phyloP scores from a whole-genome alignment of 192 early-diverging fungal species.

The Entrophospora sp. region DNA sequence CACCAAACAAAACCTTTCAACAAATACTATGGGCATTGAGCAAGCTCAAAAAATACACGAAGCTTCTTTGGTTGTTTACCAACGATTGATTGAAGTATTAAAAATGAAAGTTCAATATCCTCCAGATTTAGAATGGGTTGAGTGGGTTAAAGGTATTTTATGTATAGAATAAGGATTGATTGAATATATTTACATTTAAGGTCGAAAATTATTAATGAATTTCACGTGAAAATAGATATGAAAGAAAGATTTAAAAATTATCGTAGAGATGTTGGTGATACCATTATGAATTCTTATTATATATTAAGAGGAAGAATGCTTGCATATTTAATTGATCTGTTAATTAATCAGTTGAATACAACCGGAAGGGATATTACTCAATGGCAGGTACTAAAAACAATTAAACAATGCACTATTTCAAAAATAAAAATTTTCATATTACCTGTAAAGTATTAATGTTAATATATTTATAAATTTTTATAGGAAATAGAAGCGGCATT shows the following conservation, averaged over 20 bases:
- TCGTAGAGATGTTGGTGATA: conserved; percentile 67
- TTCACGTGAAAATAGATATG: conserved; percentile 27
- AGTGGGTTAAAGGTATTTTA: conserved; percentile 50
- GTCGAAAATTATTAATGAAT: background rate
- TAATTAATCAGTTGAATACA: conserved; percentile 20
- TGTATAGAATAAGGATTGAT: too few relatives aligned
- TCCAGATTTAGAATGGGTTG: conserved; percentile 36
- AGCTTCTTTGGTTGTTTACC: conserved; percentile 39
- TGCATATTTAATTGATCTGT: conserved; percentile 30
- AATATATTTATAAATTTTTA: background rate
- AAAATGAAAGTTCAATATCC: conserved; percentile 52
- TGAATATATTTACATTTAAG: background rate
- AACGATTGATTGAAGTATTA: conserved; percentile 42
- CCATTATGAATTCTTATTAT: conserved; percentile 60
- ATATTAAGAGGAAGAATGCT: conserved; percentile 52
- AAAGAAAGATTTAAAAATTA: conserved; percentile 52
- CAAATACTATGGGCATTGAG: conserved; percentile 16
- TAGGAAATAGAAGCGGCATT: conserved; percentile 47
- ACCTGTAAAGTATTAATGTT: background rate
- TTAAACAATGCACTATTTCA: too few relatives aligned
- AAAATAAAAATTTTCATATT: background rate
- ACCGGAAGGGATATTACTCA: conserved; percentile 9
- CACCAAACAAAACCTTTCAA: conserved; percentile 18
- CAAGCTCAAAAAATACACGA: conserved; percentile 26
- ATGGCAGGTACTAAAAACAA: conserved; percentile 27